These are phyloP conservation scores for Mycena pura DNA, from an alignment of 768 basidiomycete genomes.

Conservation along the genomic window DNA sequence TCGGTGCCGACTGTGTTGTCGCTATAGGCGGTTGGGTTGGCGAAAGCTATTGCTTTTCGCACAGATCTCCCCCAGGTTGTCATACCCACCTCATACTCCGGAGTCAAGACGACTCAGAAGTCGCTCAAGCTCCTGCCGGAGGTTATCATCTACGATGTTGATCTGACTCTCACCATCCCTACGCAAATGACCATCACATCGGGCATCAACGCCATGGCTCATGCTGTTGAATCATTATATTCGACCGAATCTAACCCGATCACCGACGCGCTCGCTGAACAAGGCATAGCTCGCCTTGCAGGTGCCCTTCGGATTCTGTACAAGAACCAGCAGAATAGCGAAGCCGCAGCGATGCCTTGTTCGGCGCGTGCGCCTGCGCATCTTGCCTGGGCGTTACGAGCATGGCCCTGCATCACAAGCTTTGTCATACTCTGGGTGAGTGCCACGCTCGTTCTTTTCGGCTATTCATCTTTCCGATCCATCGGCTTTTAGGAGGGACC, in stretches of 20 bases:
- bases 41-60: constrained; percentile 47
- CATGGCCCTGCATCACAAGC: constrained; percentile 49
- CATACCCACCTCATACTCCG: constrained; percentile 48
- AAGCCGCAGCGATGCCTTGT: constrained; percentile 44
- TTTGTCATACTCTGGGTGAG: constrained; percentile 46
- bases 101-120: constrained; percentile 46
- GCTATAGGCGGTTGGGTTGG: constrained; percentile 47
- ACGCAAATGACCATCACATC: constrained; percentile 41
- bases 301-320: constrained; percentile 40
- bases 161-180: constrained; percentile 45
- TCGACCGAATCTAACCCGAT: constrained; percentile 45
- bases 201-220: constrained; percentile 50
- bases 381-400: constrained; percentile 42
- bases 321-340: constrained; percentile 30
- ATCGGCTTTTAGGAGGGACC: constrained; percentile 42
- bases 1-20: constrained; percentile 44
- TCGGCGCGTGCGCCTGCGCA: constrained; percentile 48
- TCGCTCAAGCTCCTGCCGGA: constrained; percentile 45
- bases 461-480: no score
- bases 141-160: constrained; percentile 49
- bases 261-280: constrained; percentile 41
- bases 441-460: no score
- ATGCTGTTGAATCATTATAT: constrained; percentile 50
- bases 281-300: constrained; percentile 43
- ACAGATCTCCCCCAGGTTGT: constrained; percentile 48